Evolutionary conservation across 306 rosid genomes (phyloP).

Genomic region (Trifolium fragiferum): DNA sequence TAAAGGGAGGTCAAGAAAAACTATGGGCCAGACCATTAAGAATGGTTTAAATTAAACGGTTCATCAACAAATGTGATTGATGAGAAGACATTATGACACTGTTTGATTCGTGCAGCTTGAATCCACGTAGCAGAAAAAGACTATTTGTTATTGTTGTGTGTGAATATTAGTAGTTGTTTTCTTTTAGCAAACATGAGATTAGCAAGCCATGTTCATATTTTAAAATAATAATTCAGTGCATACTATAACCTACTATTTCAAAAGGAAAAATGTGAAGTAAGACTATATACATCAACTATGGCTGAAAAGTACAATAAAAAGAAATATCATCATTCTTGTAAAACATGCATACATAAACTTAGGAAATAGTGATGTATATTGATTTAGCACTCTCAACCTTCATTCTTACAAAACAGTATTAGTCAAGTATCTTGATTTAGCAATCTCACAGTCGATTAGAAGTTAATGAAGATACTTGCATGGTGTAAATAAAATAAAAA

Average conservation of each 20-base stretch:
- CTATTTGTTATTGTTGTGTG: background rate
- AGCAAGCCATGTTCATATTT: conserved; percentile 22
- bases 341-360: background rate
- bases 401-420: background rate
- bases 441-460: conserved; percentile 14
- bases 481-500: conserved; percentile 34
- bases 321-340: background rate
- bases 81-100: background rate
- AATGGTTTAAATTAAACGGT: background rate
- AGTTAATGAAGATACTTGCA: conserved; percentile 24
- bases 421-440: background rate
- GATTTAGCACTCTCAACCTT: background rate
- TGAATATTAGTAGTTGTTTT: background rate
- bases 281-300: conserved; percentile 17
- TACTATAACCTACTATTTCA: background rate
- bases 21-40: background rate
- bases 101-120: background rate
- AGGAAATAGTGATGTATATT: background rate
- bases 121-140: background rate
- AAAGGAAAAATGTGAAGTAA: conserved; percentile 15
- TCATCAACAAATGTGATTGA: background rate
- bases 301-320: conserved; percentile 4
- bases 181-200: conserved; percentile 33
- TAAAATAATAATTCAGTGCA: conserved; percentile 3
- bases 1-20: background rate